Conservation (phyloP, 345 rosid genomes). For the Leavenworthia alabamica region DNA sequence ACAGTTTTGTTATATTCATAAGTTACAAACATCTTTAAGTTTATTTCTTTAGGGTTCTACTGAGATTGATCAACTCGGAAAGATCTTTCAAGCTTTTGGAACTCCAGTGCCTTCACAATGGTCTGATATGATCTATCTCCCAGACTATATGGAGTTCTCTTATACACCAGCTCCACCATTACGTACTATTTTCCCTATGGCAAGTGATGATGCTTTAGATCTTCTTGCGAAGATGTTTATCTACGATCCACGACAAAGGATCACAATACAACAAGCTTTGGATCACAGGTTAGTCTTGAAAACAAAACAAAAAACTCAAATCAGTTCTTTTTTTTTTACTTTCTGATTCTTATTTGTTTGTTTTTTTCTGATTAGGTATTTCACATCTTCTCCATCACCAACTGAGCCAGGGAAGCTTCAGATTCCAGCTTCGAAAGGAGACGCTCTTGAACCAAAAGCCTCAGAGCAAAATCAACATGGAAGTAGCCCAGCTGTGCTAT, state of each 20-base stretch:
- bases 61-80: slow-evolving; percentile 54
- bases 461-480: slow-evolving; percentile 25
- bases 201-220: slow-evolving; percentile 53
- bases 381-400: slow-evolving; percentile 38
- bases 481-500: slow-evolving; percentile 28
- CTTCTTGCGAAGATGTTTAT: slow-evolving; percentile 48
- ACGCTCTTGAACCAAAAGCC: slow-evolving; percentile 24
- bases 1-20: not conserved
- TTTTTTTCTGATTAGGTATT: slow-evolving; percentile 21
- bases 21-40: not conserved
- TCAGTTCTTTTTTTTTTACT: not conserved
- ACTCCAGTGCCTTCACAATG: slow-evolving; percentile 49
- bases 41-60: slow-evolving; percentile 37
- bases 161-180: slow-evolving; percentile 38
- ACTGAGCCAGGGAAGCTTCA: slow-evolving; percentile 40
- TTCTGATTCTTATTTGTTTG: not conserved
- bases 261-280: slow-evolving; percentile 49
- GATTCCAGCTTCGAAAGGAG: slow-evolving; percentile 37
- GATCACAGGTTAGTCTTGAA: slow-evolving; percentile 39
- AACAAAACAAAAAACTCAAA: not conserved
- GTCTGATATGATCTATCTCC: slow-evolving; percentile 53
- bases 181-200: slow-evolving; percentile 48
- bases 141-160: slow-evolving; percentile 50
- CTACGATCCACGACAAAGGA: slow-evolving; percentile 48
- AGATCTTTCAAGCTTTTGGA: slow-evolving; percentile 52